These are phyloP conservation scores for Incumbomyces delicatus DNA, from an alignment of 2,329 filamentous ascomycete species.

Conservation along the genomic window DNA sequence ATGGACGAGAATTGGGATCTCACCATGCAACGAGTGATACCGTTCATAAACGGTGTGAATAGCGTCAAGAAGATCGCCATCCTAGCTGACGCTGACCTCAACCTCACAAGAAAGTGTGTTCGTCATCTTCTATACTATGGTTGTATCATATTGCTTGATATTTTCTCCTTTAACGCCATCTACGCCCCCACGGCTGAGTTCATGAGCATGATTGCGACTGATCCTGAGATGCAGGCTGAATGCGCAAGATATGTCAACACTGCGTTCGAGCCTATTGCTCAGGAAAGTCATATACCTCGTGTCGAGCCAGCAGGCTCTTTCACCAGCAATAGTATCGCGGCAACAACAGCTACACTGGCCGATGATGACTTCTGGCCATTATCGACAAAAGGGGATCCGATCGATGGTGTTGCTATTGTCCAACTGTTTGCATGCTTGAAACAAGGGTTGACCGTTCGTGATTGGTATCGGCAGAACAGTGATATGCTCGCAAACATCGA, in stretches of 20 bases:
- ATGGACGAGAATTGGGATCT: constrained; percentile 48
- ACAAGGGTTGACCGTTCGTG: constrained; percentile 72
- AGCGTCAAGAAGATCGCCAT: constrained; percentile 80
- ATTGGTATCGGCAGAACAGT: constrained; percentile 72
- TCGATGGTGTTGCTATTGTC: constrained; percentile 49
- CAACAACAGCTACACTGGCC: constrained; percentile 11
- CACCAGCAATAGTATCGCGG: constrained; percentile 16
- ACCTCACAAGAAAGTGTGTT: constrained; percentile 75
- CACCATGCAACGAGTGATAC: constrained; percentile 55
- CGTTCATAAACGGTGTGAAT: constrained; percentile 81
- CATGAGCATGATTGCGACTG: constrained; percentile 61
- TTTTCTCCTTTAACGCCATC: constrained; percentile 87
- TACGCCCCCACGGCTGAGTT: constrained; percentile 78
- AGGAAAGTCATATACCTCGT: constrained; percentile 16
- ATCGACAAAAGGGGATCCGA: constrained; percentile 25
- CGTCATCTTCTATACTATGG: constrained; percentile 90
- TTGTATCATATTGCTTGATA: constrained; percentile 78
- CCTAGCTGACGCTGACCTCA: constrained; percentile 74
- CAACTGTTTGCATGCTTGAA: constrained; percentile 78
- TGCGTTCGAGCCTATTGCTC: constrained; percentile 30
- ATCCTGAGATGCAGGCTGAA: constrained; percentile 72
- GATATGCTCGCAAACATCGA: constrained; percentile 68
- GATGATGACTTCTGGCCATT: constrained; percentile 34
- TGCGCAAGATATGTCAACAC: constrained; percentile 73
- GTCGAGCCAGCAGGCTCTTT: constrained; percentile 5